Evolutionary conservation across 352 stramenopile genomes (phyloP), one percentile per base, ranked within the genome.

Genomic region (Phytophthora sp.): DNA sequence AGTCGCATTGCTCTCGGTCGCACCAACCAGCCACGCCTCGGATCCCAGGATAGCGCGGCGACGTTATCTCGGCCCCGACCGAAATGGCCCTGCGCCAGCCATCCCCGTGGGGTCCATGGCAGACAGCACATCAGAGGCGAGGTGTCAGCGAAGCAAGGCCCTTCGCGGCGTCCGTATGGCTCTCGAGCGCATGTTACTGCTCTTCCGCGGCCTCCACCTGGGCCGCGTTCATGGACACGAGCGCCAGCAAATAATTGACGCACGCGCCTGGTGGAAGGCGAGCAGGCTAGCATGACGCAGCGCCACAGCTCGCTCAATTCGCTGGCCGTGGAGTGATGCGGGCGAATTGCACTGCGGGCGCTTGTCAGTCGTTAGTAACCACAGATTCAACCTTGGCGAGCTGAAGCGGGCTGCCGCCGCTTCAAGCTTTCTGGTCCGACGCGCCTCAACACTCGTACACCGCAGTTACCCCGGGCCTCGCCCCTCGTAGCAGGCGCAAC

Each of bases 171-270:
- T 32, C 54, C 54, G 34, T 20, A 55, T 56, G 43, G 54, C 15
- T 12, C 42, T 26, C n/a, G 12, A 35, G n/a, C 35, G n/a, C 28
- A 37, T 46, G 28, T 65, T 64, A 65, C 56, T 53, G 56, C 37
- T 13, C n/a, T 48, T 17, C 23, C 34, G 26, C 4, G 49, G 44
- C 6, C 23, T 53, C 46, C 56, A 65, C 39, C 56, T 65, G 56
- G 31, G 20, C 5, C 21, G 7, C 9, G 23, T 41, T 61, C 21
- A 41, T 61, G 53, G 53, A 20, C 52, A 43, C 48, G 39, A 43
- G 20, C 39, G 15, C 28, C 11, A 37, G 34, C 17, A 45, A 42
- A 57, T 55, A 56, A 59, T 43, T 28, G 58, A 21, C 21, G 4
- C 7, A 21, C 38, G 12, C 45, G 58, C 52, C 56, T 65, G 56